phyloP scores from a whole-genome alignment of 106 monocot genomes.

The Chionographis japonica region DNA sequence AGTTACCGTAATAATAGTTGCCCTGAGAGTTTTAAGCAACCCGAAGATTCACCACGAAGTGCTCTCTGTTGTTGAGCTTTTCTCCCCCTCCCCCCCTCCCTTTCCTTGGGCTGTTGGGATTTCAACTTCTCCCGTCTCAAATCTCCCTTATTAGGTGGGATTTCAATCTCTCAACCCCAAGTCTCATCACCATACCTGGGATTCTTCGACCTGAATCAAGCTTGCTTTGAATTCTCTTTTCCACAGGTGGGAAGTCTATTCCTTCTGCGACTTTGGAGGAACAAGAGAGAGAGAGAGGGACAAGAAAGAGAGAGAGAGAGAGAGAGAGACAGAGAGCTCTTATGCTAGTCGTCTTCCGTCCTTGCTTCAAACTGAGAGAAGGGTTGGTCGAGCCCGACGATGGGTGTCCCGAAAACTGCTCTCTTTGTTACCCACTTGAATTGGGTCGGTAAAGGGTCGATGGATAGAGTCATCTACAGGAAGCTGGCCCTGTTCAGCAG shows the following conservation, averaged over 20 bases:
- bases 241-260: no score
- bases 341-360: neutral
- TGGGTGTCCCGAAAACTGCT: neutral
- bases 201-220: neutral
- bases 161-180: conserved; percentile 4
- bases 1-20: neutral
- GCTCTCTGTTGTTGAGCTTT: conserved; percentile 7
- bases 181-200: neutral
- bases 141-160: conserved; percentile 13
- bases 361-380: conserved; percentile 17
- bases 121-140: no score
- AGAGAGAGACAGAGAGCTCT: neutral
- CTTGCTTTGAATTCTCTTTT: neutral
- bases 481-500: conserved; percentile 23
- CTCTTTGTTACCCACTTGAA: neutral
- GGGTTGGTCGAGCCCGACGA: neutral
- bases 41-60: neutral
- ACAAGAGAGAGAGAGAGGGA: no score
- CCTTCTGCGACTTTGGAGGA: no score
- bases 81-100: neutral
- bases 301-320: no score
- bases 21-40: conserved; percentile 23
- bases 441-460: neutral
- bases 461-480: neutral
- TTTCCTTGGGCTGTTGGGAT: no score